phyloP scores from a whole-genome alignment of 2,329 filamentous ascomycete genomes.

The Alternaria ventricosa region DNA sequence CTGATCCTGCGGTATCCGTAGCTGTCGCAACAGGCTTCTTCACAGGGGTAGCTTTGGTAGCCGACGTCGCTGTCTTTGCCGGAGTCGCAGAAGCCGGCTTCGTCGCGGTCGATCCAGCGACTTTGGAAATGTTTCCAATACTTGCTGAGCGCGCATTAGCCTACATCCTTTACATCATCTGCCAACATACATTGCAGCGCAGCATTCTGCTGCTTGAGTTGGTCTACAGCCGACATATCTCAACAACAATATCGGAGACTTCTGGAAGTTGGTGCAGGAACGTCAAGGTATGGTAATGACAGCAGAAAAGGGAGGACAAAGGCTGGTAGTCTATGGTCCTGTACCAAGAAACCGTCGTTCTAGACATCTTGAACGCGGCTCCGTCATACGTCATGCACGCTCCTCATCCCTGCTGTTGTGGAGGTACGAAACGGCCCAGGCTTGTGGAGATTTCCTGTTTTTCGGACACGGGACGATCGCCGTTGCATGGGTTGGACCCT shows the following conservation, averaged over 20 bases:
- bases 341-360: constrained; percentile 6
- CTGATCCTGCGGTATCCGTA: constrained; percentile 11
- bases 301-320: background rate
- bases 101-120: constrained; percentile 32
- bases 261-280: background rate
- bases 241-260: background rate
- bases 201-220: constrained; percentile 52
- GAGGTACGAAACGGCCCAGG: constrained; percentile 13
- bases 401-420: constrained; percentile 20
- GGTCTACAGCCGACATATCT: constrained; percentile 45
- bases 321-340: background rate
- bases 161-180: background rate
- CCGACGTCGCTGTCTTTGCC: constrained; percentile 22
- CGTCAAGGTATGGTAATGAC: background rate
- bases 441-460: constrained; percentile 29
- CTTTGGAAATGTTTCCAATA: constrained; percentile 38
- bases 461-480: constrained; percentile 22
- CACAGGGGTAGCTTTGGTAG: constrained; percentile 19
- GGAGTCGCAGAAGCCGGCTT: constrained; percentile 32
- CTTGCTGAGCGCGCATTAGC: constrained; percentile 30
- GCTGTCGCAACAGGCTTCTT: constrained; percentile 20
- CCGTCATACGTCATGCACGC: constrained; percentile 26
- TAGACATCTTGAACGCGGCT: constrained; percentile 18
- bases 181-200: constrained; percentile 48
- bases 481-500: constrained; percentile 21